phyloP scores from a whole-genome alignment of 129 eudicot species.

The Flaveria trinervia region DNA sequence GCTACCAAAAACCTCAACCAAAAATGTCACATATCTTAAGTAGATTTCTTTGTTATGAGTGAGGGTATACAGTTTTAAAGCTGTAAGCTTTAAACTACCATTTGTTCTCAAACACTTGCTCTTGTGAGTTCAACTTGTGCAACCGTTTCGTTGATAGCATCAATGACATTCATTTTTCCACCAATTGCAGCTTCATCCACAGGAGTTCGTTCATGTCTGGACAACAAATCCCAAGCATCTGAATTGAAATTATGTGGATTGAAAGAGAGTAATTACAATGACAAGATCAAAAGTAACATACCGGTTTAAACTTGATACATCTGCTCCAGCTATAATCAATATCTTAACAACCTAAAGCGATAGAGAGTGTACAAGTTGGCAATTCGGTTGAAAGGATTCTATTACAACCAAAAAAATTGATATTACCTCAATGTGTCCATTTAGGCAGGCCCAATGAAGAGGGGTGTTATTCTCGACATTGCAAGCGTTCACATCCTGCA shows the following conservation, averaged over 20 bases:
- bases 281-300: conserved; percentile 21
- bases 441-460: conserved; percentile 97
- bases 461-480: conserved; percentile 84
- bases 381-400: no score
- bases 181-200: conserved; percentile 70
- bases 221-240: conserved; percentile 21
- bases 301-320: conserved; percentile 68
- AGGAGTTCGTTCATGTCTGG: conserved; percentile 81
- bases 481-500: conserved; percentile 76
- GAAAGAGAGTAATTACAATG: neutral
- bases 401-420: no score
- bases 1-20: no score
- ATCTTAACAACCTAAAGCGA: conserved; percentile 36
- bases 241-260: neutral
- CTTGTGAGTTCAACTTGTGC: conserved; percentile 72
- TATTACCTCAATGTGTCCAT: conserved; percentile 73
- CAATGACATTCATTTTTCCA: conserved; percentile 74
- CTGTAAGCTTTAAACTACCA: neutral
- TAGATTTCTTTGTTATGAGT: no score
- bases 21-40: neutral
- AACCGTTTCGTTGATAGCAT: conserved; percentile 63
- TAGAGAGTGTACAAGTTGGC: no score
- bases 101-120: conserved; percentile 40
- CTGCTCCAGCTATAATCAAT: conserved; percentile 83
- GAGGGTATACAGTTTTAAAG: no score